Evolutionary conservation across 129 eudicot species (phyloP).

Genomic region (Tagetes erecta): DNA sequence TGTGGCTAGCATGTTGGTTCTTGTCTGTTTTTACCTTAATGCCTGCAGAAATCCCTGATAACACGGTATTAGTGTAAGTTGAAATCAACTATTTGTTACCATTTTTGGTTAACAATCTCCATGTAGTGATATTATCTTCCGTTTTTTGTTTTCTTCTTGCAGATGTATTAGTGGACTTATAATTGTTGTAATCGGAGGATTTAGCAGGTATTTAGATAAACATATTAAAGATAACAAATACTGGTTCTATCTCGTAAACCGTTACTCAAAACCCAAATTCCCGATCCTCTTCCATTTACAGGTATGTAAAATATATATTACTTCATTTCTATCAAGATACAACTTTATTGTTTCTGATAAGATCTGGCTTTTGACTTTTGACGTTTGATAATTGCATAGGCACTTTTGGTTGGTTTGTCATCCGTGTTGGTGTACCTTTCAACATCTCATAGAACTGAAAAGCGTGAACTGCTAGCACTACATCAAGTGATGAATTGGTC

Average conservation of each 20-base stretch:
- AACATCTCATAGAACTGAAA: slow-evolving; percentile 89
- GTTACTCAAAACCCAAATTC: slow-evolving; percentile 50
- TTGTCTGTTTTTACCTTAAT: slow-evolving; percentile 87
- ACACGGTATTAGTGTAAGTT: slow-evolving; percentile 91
- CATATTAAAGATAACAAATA: slow-evolving; percentile 52
- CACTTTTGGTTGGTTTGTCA: slow-evolving; percentile 71
- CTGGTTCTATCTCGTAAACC: slow-evolving; percentile 51
- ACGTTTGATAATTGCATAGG: slow-evolving; percentile 38
- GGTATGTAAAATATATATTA: slow-evolving; percentile 40
- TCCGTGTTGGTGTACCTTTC: slow-evolving; percentile 78
- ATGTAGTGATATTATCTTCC: not conserved
- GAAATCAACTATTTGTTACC: not conserved
- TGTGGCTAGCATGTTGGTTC: slow-evolving; percentile 84
- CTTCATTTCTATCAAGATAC: not conserved
- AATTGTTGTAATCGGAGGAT: slow-evolving; percentile 63
- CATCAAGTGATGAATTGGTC: slow-evolving; percentile 95
- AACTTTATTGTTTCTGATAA: slow-evolving; percentile 11
- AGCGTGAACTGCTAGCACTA: slow-evolving; percentile 70
- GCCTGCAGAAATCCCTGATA: slow-evolving; percentile 99
- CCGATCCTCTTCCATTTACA: slow-evolving; percentile 73
- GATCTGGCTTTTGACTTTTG: slow-evolving; percentile 10
- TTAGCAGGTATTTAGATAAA: slow-evolving; percentile 56
- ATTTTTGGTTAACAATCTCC: slow-evolving; percentile 5
- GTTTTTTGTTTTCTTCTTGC: slow-evolving; percentile 15
- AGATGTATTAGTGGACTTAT: slow-evolving; percentile 71